Evolutionary conservation across 352 stramenopile species (phyloP).

Genomic region (Phytophthora hibernalis): DNA sequence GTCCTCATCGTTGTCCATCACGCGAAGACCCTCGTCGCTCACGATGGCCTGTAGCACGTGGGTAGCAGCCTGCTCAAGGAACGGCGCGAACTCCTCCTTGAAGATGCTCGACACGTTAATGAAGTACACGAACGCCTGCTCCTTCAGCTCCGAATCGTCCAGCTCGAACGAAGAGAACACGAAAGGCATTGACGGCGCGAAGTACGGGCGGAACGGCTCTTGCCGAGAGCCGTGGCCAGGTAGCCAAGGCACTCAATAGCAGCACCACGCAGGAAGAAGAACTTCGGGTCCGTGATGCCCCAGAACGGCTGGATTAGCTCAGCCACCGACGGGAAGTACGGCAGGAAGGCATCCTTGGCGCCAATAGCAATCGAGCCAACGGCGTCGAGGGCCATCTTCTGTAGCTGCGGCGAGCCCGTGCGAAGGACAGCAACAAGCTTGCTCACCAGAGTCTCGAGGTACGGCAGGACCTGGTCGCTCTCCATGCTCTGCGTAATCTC

Average conservation of each 20-base stretch:
- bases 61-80: slow-evolving; percentile 84
- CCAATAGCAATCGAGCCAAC: slow-evolving; percentile 96
- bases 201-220: slow-evolving; percentile 96
- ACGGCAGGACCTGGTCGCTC: slow-evolving; percentile 93
- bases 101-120: slow-evolving; percentile 98
- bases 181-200: slow-evolving; percentile 94
- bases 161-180: slow-evolving; percentile 94
- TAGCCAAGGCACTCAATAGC: slow-evolving; percentile 99
- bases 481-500: slow-evolving; percentile 99
- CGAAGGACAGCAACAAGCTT: slow-evolving; percentile 96
- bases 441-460: slow-evolving; percentile 95
- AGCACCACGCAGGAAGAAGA: slow-evolving; percentile 94
- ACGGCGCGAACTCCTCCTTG: slow-evolving; percentile 96
- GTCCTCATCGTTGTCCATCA: slow-evolving; percentile 79
- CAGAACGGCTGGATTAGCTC: slow-evolving; percentile 92
- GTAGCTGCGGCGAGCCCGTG: slow-evolving; percentile 90
- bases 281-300: slow-evolving; percentile 92
- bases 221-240: slow-evolving; percentile 96
- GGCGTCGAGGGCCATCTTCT: slow-evolving; percentile 98
- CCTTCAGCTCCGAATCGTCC: slow-evolving; percentile 96
- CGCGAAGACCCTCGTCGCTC: slow-evolving; percentile 79
- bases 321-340: slow-evolving; percentile 93
- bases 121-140: slow-evolving; percentile 98
- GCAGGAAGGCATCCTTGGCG: slow-evolving; percentile 96
- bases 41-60: slow-evolving; percentile 77